A percentile compares a stretch with the other conserved stretches of the same genome.
Evolutionary conservation across 2,329 filamentous ascomycete genomes (phyloP).

Genomic region (Colletotrichum lini): DNA sequence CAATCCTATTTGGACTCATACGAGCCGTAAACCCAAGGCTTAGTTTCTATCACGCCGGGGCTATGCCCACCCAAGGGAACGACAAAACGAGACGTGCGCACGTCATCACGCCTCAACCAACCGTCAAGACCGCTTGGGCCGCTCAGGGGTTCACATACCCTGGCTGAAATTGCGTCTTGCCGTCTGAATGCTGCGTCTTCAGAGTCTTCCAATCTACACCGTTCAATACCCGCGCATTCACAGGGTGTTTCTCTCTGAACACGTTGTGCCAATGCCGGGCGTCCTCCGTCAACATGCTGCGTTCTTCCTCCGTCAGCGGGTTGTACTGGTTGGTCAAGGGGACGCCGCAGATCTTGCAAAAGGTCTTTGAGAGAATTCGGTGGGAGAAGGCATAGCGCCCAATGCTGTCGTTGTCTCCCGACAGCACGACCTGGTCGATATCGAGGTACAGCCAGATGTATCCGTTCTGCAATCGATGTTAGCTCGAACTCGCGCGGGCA

Average conservation of each 20-base stretch:
- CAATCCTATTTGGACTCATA: constrained; percentile 74
- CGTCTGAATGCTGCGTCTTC: constrained; percentile 46
- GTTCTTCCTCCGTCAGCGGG: constrained; percentile 53
- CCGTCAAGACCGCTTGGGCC: background rate
- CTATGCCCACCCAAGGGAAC: background rate
- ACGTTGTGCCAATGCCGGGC: constrained; percentile 43
- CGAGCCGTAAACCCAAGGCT: constrained; percentile 4
- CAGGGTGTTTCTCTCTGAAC: constrained; percentile 44
- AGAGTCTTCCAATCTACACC: constrained; percentile 53
- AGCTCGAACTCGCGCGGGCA: constrained; percentile 4
- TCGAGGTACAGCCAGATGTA: constrained; percentile 62
- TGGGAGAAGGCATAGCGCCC: constrained; percentile 54
- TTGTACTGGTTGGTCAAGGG: constrained; percentile 53
- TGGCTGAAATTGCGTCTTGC: constrained; percentile 48
- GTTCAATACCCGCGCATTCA: constrained; percentile 58
- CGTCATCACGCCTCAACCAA: background rate
- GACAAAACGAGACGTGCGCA: background rate
- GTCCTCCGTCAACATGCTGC: constrained; percentile 51
- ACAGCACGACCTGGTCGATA: constrained; percentile 56
- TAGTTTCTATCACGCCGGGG: constrained; percentile 2
- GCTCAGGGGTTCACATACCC: constrained; percentile 59
- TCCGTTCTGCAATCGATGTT: constrained; percentile 52
- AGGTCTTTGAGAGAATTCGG: constrained; percentile 56
- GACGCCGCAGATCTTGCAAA: constrained; percentile 65
- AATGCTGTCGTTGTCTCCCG: constrained; percentile 57